Evolutionary conservation across 2,329 filamentous ascomycete genomes (phyloP).

Genomic region (Nemania abortiva): DNA sequence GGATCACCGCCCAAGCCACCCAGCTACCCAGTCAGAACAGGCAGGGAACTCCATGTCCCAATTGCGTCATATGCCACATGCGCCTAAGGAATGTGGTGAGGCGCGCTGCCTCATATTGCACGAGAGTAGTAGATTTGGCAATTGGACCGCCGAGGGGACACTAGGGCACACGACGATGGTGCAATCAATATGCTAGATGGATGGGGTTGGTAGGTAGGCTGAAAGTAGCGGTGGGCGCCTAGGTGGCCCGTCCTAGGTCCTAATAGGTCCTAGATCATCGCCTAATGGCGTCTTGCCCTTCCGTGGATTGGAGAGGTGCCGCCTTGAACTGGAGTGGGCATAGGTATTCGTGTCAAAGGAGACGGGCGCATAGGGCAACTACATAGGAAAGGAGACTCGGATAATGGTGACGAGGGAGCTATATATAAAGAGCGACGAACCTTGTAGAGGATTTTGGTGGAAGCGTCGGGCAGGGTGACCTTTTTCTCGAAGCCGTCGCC

Average conservation of each 20-base stretch:
- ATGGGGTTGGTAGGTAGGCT: constrained; percentile 10
- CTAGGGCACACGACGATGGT: constrained; percentile 1
- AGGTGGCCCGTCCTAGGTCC: constrained; percentile 7
- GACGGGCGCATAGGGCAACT: constrained; percentile 18
- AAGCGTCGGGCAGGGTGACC: constrained; percentile 75
- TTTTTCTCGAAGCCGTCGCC: constrained; percentile 82
- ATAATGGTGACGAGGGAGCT: constrained; percentile 26
- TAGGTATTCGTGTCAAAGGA: constrained; percentile 11
- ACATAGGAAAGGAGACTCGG: constrained; percentile 16
- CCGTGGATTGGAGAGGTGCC: not conserved
- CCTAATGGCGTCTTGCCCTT: constrained; percentile 9
- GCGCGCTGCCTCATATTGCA: constrained; percentile 22
- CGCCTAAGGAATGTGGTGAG: constrained; percentile 16
- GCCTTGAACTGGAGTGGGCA: constrained; percentile 1
- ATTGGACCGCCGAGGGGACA: not conserved
- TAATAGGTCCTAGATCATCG: constrained; percentile 1
- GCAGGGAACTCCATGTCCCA: constrained; percentile 22
- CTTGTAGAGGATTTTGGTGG: constrained; percentile 92
- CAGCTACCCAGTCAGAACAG: constrained; percentile 17
- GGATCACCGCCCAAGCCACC: constrained; percentile 35
- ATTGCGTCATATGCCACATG: constrained; percentile 38
- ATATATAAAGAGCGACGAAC: constrained; percentile 63
- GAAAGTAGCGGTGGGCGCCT: constrained; percentile 20
- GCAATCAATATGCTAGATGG: constrained; percentile 11
- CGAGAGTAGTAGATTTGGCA: constrained; percentile 3